Evolutionary conservation across 2,329 filamentous ascomycete species (phyloP).

Genomic region (Dactylellina cionopaga): DNA sequence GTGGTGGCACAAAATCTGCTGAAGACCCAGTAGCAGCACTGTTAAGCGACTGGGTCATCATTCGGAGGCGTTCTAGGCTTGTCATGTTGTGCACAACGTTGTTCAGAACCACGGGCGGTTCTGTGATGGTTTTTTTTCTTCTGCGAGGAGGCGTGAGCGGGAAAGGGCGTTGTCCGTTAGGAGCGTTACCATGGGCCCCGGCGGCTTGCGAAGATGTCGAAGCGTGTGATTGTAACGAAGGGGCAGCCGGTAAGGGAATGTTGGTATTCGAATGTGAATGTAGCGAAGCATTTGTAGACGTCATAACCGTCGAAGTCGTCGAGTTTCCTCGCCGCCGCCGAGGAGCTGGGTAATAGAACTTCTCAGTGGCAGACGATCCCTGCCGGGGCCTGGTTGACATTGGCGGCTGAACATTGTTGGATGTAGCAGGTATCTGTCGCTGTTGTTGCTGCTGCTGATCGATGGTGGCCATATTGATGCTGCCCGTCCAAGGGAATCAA

Average conservation of each 20-base stretch:
- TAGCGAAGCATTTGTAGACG: slow-evolving; percentile 40
- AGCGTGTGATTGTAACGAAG: slow-evolving; percentile 43
- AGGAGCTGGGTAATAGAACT: slow-evolving; percentile 52
- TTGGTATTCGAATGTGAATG: slow-evolving; percentile 46
- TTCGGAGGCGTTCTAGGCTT: slow-evolving; percentile 51
- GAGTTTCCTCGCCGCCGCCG: slow-evolving; percentile 50
- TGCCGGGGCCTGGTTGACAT: slow-evolving; percentile 43
- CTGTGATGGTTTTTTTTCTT: slow-evolving; percentile 50
- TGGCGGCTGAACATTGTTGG: slow-evolving; percentile 27
- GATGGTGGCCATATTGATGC: slow-evolving; percentile 28
- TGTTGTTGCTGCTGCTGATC: slow-evolving; percentile 35
- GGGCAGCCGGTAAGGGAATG: slow-evolving; percentile 41
- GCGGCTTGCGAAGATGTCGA: slow-evolving; percentile 24
- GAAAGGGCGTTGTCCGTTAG: slow-evolving; percentile 29
- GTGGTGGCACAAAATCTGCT: slow-evolving; percentile 41
- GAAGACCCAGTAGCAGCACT: slow-evolving; percentile 22
- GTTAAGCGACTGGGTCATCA: slow-evolving; percentile 51
- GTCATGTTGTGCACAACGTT: slow-evolving; percentile 53
- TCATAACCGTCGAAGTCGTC: slow-evolving; percentile 44
- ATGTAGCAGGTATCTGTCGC: slow-evolving; percentile 15
- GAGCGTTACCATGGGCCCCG: neutral
- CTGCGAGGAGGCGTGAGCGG: slow-evolving; percentile 50
- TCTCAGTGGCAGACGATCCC: slow-evolving; percentile 51
- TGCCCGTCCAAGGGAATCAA: slow-evolving; percentile 15
- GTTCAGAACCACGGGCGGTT: slow-evolving; percentile 45